Base-by-base conservation (phyloP, 2,329 filamentous ascomycete genomes). In the Ceratocystis huliohia region DNA sequence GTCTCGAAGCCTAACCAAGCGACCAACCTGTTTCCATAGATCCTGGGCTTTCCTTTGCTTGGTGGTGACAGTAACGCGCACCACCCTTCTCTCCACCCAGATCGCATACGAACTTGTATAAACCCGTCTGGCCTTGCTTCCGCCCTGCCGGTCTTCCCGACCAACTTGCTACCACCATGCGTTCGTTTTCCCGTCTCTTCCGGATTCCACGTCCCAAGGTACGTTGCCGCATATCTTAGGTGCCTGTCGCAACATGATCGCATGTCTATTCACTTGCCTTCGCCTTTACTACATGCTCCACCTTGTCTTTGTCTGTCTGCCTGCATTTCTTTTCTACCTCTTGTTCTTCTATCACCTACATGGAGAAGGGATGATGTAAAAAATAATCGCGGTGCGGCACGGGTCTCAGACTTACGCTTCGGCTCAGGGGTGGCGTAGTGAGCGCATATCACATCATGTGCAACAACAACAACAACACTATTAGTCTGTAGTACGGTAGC, bases 161-260 rank as follows among this genome's bases (percentile, higher is more conserved):
- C 53, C 37, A 33, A 13, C 37, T 13, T 41, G 37, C 10, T 41
- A 59, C 30, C 63, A 61, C 20, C 20, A 69, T 69, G 69, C 65
- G 67, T 30, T 66, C 69, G 22, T 53, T 66, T 22, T 65, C 67
- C 63, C 66, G 66, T 22, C 69, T 66, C 8, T 66, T 78, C 68
- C 75, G 76, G 70, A 70, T 76, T 56, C 76, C 76, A 67, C 74
- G 75, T 65, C 75, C 75, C 17, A 75, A 77, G 74, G 76, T 78
- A 73, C 71, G 74, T 68, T 67, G 4, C 53, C 53, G 53, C 28
- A 50, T 57, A 44, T 59, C 41, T 46, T 25, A 22, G 15, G 25
- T n/a, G 37, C 25, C 48, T 25, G 20, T 53, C 48, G 48, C 48
- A 53, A 53, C 48, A 7, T 15, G 48, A 15, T 53, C 48, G 48